phyloP scores from a whole-genome alignment of 108 stramenopile genomes.

The Cyclotella distinguenda region DNA sequence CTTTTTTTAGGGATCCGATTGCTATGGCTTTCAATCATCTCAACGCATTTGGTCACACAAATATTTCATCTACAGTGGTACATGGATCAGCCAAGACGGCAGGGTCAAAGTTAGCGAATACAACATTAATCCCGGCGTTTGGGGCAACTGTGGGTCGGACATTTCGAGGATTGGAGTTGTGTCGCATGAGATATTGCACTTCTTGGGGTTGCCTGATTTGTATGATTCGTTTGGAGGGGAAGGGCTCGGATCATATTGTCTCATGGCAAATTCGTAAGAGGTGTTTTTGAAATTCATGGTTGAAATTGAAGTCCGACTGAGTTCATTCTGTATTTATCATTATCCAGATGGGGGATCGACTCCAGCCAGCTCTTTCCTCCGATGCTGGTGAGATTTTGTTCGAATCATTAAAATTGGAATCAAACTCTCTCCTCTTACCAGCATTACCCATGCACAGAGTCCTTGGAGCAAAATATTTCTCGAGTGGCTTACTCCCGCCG shows the following conservation, averaged over 20 bases:
- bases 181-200: constrained; percentile 49
- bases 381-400: constrained; percentile 8
- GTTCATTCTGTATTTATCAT: not conserved
- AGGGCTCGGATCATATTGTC: constrained; percentile 32
- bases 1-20: constrained; percentile 23
- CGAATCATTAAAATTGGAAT: no score
- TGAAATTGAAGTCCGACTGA: not conserved
- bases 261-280: constrained; percentile 38
- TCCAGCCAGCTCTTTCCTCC: constrained; percentile 49
- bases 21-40: constrained; percentile 10
- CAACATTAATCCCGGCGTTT: constrained; percentile 39
- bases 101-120: constrained; percentile 31
- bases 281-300: not conserved
- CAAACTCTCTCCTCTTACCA: not conserved
- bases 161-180: constrained; percentile 51
- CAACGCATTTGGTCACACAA: constrained; percentile 42
- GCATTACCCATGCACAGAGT: constrained; percentile 4
- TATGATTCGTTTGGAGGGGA: constrained; percentile 41
- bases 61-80: constrained; percentile 20
- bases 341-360: constrained; percentile 25
- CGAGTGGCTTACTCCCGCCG: constrained; percentile 55
- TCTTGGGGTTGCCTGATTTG: constrained; percentile 52
- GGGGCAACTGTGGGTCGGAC: constrained; percentile 28
- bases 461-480: constrained; percentile 53
- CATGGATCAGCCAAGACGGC: constrained; percentile 32